Percentiles rank a stretch among this genome's conserved stretches.
Evolutionary conservation across 2,329 filamentous ascomycete genomes (phyloP).

Genomic region (Claviceps sp.): DNA sequence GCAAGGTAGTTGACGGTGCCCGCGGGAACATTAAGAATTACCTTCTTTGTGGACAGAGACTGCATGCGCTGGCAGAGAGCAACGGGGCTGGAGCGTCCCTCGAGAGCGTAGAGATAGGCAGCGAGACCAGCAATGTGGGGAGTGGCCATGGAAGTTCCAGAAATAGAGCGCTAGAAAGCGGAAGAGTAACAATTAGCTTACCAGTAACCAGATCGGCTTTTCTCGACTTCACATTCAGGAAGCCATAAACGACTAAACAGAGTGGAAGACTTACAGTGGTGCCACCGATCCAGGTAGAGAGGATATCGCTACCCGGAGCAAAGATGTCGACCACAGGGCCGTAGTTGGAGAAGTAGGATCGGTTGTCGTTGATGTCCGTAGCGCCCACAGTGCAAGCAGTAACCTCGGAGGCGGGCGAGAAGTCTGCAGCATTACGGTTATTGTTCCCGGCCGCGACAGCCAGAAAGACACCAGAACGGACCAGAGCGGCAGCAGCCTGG

Average conservation of each 20-base stretch:
- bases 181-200: neutral
- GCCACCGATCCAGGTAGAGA: constrained; percentile 34
- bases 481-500: constrained; percentile 32
- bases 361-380: constrained; percentile 24
- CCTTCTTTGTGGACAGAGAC: constrained; percentile 2
- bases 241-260: too few relatives aligned
- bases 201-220: neutral
- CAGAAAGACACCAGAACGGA: constrained; percentile 34
- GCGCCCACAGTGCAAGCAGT: constrained; percentile 41
- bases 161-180: constrained; percentile 19
- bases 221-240: neutral
- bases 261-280: constrained; percentile 13
- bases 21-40: constrained; percentile 14
- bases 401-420: constrained; percentile 34
- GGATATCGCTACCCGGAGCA: constrained; percentile 33
- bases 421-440: constrained; percentile 26
- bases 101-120: constrained; percentile 32
- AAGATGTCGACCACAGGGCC: constrained; percentile 36
- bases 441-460: constrained; percentile 44
- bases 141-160: constrained; percentile 32
- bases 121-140: constrained; percentile 29
- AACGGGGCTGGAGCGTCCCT: constrained; percentile 9
- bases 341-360: constrained; percentile 39
- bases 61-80: constrained; percentile 10
- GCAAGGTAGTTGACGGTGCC: constrained; percentile 14